These are phyloP conservation scores for Phanerochaete sordida DNA, from an alignment of 768 basidiomycete genomes.

Conservation along the genomic window DNA sequence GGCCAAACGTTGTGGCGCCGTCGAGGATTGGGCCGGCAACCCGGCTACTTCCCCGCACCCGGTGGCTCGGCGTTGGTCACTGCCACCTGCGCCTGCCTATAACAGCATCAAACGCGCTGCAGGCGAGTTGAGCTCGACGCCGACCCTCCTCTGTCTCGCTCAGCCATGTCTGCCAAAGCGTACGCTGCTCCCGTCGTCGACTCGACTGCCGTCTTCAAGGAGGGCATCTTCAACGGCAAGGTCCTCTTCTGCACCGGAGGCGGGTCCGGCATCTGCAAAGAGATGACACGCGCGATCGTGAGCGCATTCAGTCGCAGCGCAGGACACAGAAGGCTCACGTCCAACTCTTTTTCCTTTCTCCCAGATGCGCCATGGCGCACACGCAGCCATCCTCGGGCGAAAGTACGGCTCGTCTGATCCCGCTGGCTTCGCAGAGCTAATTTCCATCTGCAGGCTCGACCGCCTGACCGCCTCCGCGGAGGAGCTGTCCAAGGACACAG, in stretches of 20 bases:
- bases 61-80: background rate
- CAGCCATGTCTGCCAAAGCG: slow-evolving; percentile 7
- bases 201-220: slow-evolving; percentile 67
- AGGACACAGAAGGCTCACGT: background rate
- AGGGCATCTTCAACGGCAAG: slow-evolving; percentile 85
- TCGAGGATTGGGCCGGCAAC: background rate
- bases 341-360: background rate
- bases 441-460: slow-evolving; percentile 42
- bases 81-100: background rate
- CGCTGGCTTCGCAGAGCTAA: background rate
- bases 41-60: background rate
- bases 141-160: background rate
- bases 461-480: slow-evolving; percentile 66
- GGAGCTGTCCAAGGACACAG: slow-evolving; percentile 68
- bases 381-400: slow-evolving; percentile 80
- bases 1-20: slow-evolving; percentile 2
- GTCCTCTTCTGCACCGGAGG: slow-evolving; percentile 91
- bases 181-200: slow-evolving; percentile 44
- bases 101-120: too few relatives aligned
- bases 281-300: slow-evolving; percentile 83
- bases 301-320: slow-evolving; percentile 18
- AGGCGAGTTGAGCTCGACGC: background rate
- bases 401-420: slow-evolving; percentile 50
- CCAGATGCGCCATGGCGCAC: slow-evolving; percentile 81
- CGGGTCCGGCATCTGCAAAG: slow-evolving; percentile 89